Evolutionary conservation across 2,329 filamentous ascomycete genomes (phyloP), one percentile per base, ranked within the genome.

Genomic region (Neophaeococcomyces mojaviensis): DNA sequence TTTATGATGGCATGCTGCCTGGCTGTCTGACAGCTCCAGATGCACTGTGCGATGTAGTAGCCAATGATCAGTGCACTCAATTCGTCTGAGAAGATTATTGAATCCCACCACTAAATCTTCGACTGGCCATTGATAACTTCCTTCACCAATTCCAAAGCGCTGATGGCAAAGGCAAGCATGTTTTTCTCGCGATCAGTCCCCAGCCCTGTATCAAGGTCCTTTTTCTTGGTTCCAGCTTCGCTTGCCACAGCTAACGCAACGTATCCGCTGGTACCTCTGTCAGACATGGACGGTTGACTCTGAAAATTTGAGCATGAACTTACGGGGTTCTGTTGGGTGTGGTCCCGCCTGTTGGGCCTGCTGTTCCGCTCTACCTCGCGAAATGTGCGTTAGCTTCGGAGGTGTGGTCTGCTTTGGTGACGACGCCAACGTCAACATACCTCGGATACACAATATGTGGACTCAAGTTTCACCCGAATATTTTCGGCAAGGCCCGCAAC

Each of bases 111-210:
- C 15, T 43, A 43, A 18, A 36, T 24, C 32, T 44, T 44, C 7
- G 41, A 3, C 28, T 30, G 32, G 9, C 33, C 41, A 8, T 30
- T 26, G 33, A 81, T 68, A 28, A 78, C 72, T 63, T 81, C 78
- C 55, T 67, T 70, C 52, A 81, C 59, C 50, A 82, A 58, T 56
- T 59, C 71, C 64, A 82, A 62, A 19, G 66, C 77, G 60, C 78
- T 77, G 2, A 70, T 66, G 0, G 79, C 77, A 68, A 83, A 83
- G 31, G 62, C 61, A 48, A 82, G 68, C 79, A 83, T 83, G 57
- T 83, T 84, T 41, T 54, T 72, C 57, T 76, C 72, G 46, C 79
- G 64, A 56, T 81, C 71, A 2, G 60, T 66, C 7, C 68, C 71
- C 19, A 72, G 61, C 6, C 72, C 75, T 1, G 78, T 82, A 42